phyloP scores from a whole-genome alignment of 345 rosid genomes.

The Eucalyptus fibrosa region DNA sequence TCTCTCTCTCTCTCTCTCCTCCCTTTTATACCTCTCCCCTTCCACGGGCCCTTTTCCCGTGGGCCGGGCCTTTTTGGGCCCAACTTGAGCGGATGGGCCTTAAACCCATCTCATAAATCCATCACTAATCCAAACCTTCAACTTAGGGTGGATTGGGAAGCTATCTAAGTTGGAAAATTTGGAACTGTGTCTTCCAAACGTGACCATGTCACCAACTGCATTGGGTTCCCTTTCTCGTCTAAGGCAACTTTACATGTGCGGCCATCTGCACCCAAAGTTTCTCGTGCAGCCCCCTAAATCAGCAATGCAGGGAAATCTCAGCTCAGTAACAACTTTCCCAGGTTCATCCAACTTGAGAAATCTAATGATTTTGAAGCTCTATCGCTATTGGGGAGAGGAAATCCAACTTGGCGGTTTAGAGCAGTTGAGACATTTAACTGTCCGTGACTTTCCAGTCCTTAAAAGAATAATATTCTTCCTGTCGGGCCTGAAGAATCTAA shows the following conservation, averaged over 20 bases:
- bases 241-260: accelerated
- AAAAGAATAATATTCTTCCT: accelerated
- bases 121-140: too few relatives aligned
- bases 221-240: background rate
- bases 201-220: accelerated
- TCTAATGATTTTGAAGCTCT: background rate
- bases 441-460: accelerated
- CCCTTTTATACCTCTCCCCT: too few relatives aligned
- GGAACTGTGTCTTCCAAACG: accelerated
- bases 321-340: background rate
- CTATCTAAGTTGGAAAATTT: background rate
- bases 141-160: background rate
- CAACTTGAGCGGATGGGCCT: too few relatives aligned
- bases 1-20: too few relatives aligned
- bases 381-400: accelerated
- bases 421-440: background rate
- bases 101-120: too few relatives aligned
- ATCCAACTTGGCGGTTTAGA: background rate
- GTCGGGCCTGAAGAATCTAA: background rate
- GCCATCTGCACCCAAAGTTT: accelerated
- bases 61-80: too few relatives aligned
- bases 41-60: too few relatives aligned
- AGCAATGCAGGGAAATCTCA: background rate
- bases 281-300: accelerated
- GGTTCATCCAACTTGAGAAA: background rate